Evolutionary conservation across 2,329 filamentous ascomycete genomes (phyloP).

Genomic region (Knufia fluminis): DNA sequence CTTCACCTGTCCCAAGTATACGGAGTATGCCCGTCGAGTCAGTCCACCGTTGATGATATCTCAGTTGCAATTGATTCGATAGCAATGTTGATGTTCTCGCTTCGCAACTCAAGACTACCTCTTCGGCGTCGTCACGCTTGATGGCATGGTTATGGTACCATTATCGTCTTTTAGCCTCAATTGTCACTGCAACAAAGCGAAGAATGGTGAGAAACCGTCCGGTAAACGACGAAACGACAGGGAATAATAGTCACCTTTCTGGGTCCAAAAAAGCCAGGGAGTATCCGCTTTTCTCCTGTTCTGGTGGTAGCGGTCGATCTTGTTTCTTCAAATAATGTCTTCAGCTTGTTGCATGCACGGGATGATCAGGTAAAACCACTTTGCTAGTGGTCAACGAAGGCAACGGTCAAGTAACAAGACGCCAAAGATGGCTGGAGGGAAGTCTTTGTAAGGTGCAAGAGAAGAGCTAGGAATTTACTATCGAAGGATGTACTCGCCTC

Average conservation of each 20-base stretch:
- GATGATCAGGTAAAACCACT: neutral
- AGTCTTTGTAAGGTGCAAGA: neutral
- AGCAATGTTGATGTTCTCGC: neutral
- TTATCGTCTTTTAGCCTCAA: neutral
- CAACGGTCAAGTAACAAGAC: neutral
- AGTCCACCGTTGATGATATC: constrained; percentile 4
- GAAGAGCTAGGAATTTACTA: neutral
- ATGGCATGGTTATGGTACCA: neutral
- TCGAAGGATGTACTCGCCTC: neutral
- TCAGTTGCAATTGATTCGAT: neutral
- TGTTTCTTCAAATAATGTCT: neutral
- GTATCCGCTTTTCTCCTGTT: constrained; percentile 5
- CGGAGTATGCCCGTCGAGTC: neutral
- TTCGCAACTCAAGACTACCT: neutral
- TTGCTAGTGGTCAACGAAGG: neutral
- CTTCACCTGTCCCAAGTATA: neutral
- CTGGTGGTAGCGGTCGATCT: neutral
- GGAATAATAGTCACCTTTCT: constrained; percentile 1
- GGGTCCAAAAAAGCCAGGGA: neutral
- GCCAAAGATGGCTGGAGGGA: neutral
- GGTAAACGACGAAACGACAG: too few relatives aligned
- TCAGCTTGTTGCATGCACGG: neutral
- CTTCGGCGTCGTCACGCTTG: neutral
- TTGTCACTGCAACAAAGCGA: neutral
- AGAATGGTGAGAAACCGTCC: neutral